Evolutionary conservation across 2,329 filamentous ascomycete genomes (phyloP), one percentile per base, ranked within the genome.

Genomic region (Atkinsonella hypoxylon): DNA sequence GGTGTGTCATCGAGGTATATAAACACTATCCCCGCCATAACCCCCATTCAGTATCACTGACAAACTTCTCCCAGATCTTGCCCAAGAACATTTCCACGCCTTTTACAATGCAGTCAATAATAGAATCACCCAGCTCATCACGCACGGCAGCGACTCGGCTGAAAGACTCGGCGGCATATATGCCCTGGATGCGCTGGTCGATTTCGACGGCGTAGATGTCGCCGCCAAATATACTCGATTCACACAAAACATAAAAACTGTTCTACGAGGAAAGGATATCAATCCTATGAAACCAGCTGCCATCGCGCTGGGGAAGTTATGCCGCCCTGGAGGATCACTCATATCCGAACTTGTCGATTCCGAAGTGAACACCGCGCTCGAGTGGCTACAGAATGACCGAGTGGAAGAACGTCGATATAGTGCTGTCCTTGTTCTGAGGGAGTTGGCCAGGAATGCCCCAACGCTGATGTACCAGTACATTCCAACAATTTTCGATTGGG

Each of bases 381-480:
- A 98, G 70, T 97, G 90, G 87, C 79, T 98, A 51, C 91, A 97
- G 64, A 90, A 90, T 46, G 94, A 97, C 64, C 81, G 91, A 57
- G 83, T 95, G 59, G 93, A 98, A 70, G 91, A 91, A 64, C 80
- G 91, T 59, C 81, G 93, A 59, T 96, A 97, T 64, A 91, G 90
- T 52, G 90, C 93, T 17, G 91, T 95, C 8, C 78, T 98, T 22
- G 84, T 95, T 32, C 78, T 98, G 50, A 82, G 90, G 52, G 93
- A 98, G 65, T 77, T 98, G 52, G 89, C 90, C 7, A 83, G 87
- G 59, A 95, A 93, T 64, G 95, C 91, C 2, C 91, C 91, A 4
- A 98, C 93, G 0, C 76, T 98, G 51, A 89, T 98, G 71, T 98
- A 96, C 68, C 83, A 87, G 56, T 97, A 94, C 69, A 90, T 97